Evolutionary conservation across 2,329 filamentous ascomycete genomes (phyloP).

Genomic region (Celoporthe dispersa): DNA sequence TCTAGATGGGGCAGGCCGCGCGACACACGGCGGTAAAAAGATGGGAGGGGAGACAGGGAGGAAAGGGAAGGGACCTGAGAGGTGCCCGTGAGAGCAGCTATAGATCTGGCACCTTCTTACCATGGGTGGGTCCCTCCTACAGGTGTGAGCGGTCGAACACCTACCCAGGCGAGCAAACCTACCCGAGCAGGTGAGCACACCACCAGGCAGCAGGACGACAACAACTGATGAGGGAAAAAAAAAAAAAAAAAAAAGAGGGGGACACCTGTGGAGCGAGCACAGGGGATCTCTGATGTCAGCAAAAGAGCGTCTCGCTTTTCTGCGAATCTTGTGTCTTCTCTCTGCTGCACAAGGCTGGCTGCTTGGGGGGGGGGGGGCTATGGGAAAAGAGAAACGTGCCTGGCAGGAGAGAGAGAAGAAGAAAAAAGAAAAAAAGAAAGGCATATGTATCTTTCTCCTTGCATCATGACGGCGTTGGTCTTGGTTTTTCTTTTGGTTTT

Average conservation of each 20-base stretch:
- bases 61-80: too few species aligned
- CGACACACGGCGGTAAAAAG: neutral
- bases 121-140: too few species aligned
- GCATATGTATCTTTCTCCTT: slow-evolving; percentile 7
- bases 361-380: neutral
- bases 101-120: neutral
- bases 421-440: neutral
- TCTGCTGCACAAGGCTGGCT: neutral
- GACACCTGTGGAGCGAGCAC: neutral
- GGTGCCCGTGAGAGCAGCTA: neutral
- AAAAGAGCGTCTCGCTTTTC: neutral
- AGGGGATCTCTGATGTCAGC: neutral
- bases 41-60: neutral
- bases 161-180: neutral
- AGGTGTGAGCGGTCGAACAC: neutral
- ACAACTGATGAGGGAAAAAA: neutral
- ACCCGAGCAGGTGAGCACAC: neutral
- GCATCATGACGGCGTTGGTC: slow-evolving; percentile 25
- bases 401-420: neutral
- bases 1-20: slow-evolving; percentile 5
- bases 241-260: neutral
- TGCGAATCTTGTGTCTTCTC: neutral
- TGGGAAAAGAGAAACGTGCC: too few species aligned
- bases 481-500: neutral
- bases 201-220: neutral